These are phyloP conservation scores for Tremellales sp. DNA, from an alignment of 1,284 basidiomycete species.

Conservation along the genomic window DNA sequence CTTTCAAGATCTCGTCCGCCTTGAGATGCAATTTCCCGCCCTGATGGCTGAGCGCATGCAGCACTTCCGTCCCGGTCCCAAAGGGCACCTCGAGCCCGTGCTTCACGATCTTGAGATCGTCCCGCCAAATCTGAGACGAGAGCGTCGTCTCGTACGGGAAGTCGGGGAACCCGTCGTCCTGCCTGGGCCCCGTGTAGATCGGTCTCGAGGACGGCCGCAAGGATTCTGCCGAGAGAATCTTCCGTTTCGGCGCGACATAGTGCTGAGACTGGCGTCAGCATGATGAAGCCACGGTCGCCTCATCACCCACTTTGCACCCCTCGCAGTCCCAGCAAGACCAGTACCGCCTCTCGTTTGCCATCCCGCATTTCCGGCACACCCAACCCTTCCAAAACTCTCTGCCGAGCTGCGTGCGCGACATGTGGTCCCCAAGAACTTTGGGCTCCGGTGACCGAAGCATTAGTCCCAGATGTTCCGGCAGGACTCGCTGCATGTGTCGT, in stretches of 20 bases:
- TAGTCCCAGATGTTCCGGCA: conserved; percentile 24
- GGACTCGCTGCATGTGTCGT: conserved; percentile 12
- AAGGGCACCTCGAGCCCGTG: conserved; percentile 20
- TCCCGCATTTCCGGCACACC: conserved; percentile 36
- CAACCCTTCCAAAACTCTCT: conserved; percentile 37
- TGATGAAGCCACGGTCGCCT: too few species aligned
- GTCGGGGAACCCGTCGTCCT: conserved; percentile 27
- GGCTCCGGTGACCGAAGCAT: conserved; percentile 21
- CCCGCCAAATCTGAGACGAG: conserved; percentile 24
- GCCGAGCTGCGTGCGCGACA: conserved; percentile 17
- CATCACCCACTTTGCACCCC: conserved; percentile 15
- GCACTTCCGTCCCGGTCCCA: conserved; percentile 20
- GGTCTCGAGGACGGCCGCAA: conserved; percentile 25
- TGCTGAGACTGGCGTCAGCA: conserved; percentile 6
- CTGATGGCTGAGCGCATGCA: conserved; percentile 26
- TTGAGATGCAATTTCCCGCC: conserved; percentile 10
- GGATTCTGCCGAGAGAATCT: conserved; percentile 21
- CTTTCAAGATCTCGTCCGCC: conserved; percentile 8
- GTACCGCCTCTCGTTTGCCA: conserved; percentile 35
- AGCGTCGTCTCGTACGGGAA: conserved; percentile 18
- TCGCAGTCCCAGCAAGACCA: conserved; percentile 42
- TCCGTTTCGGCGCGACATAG: conserved; percentile 12
- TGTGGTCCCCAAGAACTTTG: conserved; percentile 2
- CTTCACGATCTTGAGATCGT: conserved; percentile 36
- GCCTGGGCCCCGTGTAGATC: conserved; percentile 28